Percentiles rank a stretch among this genome's conserved stretches.
Conservation (phyloP, 108 stramenopile species). For the Nitzschia palea region DNA sequence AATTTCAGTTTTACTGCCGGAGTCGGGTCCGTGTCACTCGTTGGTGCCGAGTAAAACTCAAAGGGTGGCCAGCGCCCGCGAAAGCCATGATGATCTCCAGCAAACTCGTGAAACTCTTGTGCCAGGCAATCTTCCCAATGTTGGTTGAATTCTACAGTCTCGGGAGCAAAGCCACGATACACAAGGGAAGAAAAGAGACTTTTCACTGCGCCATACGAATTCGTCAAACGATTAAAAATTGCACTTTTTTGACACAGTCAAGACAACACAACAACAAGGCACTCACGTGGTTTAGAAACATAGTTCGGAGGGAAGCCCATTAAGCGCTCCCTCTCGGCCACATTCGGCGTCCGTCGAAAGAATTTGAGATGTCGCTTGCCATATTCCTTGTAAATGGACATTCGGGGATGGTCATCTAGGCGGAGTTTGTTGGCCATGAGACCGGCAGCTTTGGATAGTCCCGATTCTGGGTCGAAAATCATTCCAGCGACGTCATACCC, state of each 20-base stretch:
- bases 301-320: constrained; percentile 44
- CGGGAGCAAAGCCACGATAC: no score
- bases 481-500: constrained; percentile 13
- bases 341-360: constrained; percentile 10
- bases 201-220: no score
- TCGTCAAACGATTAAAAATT: no score
- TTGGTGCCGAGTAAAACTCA: neutral
- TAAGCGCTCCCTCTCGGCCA: constrained; percentile 29
- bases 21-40: neutral
- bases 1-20: constrained; percentile 8
- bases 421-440: constrained; percentile 25
- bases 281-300: constrained; percentile 20
- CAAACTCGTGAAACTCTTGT: constrained; percentile 1
- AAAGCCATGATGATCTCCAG: constrained; percentile 6
- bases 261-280: no score
- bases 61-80: neutral
- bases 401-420: constrained; percentile 18
- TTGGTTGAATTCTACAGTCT: no score
- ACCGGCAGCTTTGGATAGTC: constrained; percentile 6
- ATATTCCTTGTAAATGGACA: constrained; percentile 15
- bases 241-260: no score
- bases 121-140: constrained; percentile 10
- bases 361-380: neutral
- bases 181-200: no score
- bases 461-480: constrained; percentile 12